Percentiles rank a stretch among this genome's conserved stretches.
Conservation (phyloP, 1,139 yeast species). For the Suhomyces choctaworum region DNA sequence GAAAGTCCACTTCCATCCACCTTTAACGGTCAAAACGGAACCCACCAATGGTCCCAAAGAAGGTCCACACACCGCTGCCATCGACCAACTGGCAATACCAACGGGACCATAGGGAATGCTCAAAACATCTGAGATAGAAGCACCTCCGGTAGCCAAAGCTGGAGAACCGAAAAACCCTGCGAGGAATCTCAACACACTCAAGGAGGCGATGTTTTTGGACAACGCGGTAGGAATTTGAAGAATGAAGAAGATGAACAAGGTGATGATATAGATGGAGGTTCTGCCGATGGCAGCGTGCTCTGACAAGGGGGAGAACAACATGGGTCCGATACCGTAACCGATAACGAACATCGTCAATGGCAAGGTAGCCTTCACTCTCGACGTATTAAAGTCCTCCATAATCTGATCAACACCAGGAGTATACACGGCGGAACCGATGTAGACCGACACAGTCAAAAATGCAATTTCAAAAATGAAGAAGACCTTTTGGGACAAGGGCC, state of each 20-base stretch:
- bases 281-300: constrained; percentile 54
- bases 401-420: constrained; percentile 51
- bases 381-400: constrained; percentile 29
- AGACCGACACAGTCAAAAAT: constrained; percentile 52
- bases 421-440: constrained; percentile 62
- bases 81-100: constrained; percentile 38
- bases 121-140: constrained; percentile 33
- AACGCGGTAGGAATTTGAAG: constrained; percentile 37
- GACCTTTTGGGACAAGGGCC: constrained; percentile 44
- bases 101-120: constrained; percentile 31
- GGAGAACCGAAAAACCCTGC: constrained; percentile 41
- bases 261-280: constrained; percentile 35
- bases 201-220: constrained; percentile 29
- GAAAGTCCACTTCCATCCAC: constrained; percentile 42
- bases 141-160: constrained; percentile 40
- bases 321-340: constrained; percentile 43
- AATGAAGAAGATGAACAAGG: constrained; percentile 32
- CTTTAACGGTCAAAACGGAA: constrained; percentile 28
- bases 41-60: constrained; percentile 41
- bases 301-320: constrained; percentile 39
- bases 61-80: constrained; percentile 39
- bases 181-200: constrained; percentile 34
- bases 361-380: constrained; percentile 28
- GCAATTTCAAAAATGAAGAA: constrained; percentile 42
- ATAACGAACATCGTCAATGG: constrained; percentile 40